phyloP scores from a whole-genome alignment of 2,329 filamentous ascomycete genomes.

The Ampelomyces quisqualis region DNA sequence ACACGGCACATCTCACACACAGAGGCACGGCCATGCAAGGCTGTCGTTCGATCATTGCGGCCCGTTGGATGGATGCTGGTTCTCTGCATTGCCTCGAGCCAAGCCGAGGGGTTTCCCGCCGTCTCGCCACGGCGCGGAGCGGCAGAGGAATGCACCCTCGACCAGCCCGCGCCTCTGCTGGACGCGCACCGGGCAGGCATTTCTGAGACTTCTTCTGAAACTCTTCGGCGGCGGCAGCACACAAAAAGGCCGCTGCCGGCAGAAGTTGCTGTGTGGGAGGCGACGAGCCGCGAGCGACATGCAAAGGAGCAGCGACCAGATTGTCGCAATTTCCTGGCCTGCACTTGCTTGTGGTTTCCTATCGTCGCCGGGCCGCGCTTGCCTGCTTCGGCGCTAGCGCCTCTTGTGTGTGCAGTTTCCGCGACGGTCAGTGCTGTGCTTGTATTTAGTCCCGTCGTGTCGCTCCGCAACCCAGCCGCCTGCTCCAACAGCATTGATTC shows the following conservation, averaged over 20 bases:
- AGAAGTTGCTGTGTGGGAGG: slow-evolving; percentile 4
- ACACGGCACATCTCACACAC: slow-evolving; percentile 4
- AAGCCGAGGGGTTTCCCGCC: slow-evolving; percentile 13
- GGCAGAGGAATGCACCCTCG: slow-evolving; percentile 23
- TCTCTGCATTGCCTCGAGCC: slow-evolving; percentile 13
- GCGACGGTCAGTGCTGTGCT: slow-evolving; percentile 14
- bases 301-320: slow-evolving; percentile 10
- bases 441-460: slow-evolving; percentile 14
- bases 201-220: slow-evolving; percentile 18
- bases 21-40: slow-evolving; percentile 15
- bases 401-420: slow-evolving; percentile 18
- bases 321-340: slow-evolving; percentile 20
- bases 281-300: neutral
- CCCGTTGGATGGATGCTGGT: slow-evolving; percentile 15
- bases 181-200: slow-evolving; percentile 13
- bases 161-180: slow-evolving; percentile 14
- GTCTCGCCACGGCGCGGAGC: slow-evolving; percentile 16
- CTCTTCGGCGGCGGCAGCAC: slow-evolving; percentile 9
- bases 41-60: slow-evolving; percentile 25
- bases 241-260: slow-evolving; percentile 3
- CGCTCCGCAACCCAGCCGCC: slow-evolving; percentile 17
- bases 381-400: slow-evolving; percentile 1
- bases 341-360: slow-evolving; percentile 11
- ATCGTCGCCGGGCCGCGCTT: slow-evolving; percentile 15
- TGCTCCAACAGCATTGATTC: slow-evolving; percentile 8